Base-by-base conservation (phyloP, 2,329 filamentous ascomycete genomes). In the Ophiostoma ips region DNA sequence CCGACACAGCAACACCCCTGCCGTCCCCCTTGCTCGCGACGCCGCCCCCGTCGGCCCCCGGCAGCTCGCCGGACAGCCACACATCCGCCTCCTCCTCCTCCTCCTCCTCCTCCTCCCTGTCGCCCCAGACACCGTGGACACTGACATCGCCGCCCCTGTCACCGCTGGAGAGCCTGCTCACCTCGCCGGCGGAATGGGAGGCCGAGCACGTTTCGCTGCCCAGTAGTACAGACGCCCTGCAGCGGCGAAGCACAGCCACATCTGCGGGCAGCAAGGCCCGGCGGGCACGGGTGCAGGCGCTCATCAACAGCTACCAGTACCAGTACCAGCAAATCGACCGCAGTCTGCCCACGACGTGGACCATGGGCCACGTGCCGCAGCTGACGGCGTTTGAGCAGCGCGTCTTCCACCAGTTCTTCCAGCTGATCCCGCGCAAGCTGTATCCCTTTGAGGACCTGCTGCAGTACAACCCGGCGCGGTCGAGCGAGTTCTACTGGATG, bases 371-470 rank as follows among this genome's bases (percentile, higher is more conserved):
- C 28, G 50, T 56, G 9, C 50, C 55, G 11, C 46, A 52, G 34
- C 54, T 60, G 13, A 57, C 56, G 18, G 53, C 58, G n/a, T 53
- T 56, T 9, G 57, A 62, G 45, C 58, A 60, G 57, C 54, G 53
- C 16, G 50, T 62, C 13, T 61, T 64, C 24, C 55, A 62, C 41
- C 56, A 57, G 38, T 60, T 61, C 50, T 58, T 63, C 50, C 49
- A 54, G 40, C 43, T 57, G 2, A 53, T 60, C 11, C 60, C 61
- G n/a, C 55, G 56, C 51, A 61, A 60, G 51, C 55, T 62, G 41
- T 64, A 64, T n/a, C 62, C 62, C 1, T 61, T 60, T 53, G 63
- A 64, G 38, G 57, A 61, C 44, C 48, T 64, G 2, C 53, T 64
- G 28, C 53, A 57, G 21, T 59, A 62, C 57, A 64, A 64, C 45